phyloP scores from a whole-genome alignment of 345 rosid genomes.

The Hibiscus trionum region DNA sequence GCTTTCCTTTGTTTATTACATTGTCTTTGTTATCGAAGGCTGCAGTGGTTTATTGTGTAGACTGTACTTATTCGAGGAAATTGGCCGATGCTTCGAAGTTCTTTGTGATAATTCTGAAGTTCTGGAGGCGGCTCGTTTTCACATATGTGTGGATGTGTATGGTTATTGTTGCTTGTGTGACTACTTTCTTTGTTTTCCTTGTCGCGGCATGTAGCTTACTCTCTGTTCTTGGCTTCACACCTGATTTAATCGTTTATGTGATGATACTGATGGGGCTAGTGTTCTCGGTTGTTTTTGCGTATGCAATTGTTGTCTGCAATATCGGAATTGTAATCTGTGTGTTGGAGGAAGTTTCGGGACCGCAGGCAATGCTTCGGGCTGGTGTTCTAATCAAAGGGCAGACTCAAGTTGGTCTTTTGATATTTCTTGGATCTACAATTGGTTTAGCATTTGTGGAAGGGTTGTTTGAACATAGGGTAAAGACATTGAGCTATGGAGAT shows the following conservation, averaged over 20 bases:
- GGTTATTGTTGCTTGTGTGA: constrained; percentile 54
- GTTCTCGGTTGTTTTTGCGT: constrained; percentile 80
- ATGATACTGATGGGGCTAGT: constrained; percentile 46
- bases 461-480: constrained; percentile 87
- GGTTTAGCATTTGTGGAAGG: constrained; percentile 75
- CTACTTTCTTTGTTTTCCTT: constrained; percentile 57
- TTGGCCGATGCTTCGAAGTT: constrained; percentile 44
- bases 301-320: constrained; percentile 63
- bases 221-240: constrained; percentile 44
- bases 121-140: constrained; percentile 57
- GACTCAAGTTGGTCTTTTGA: constrained; percentile 82
- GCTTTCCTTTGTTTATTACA: constrained; percentile 72
- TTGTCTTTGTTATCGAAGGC: constrained; percentile 56
- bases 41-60: constrained; percentile 74
- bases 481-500: constrained; percentile 80
- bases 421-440: constrained; percentile 75
- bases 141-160: constrained; percentile 69
- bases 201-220: constrained; percentile 44
- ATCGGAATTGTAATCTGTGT: constrained; percentile 63
- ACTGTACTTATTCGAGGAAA: constrained; percentile 63
- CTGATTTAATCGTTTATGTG: constrained; percentile 48
- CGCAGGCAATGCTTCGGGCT: constrained; percentile 56
- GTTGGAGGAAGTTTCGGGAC: constrained; percentile 83
- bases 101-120: constrained; percentile 31
- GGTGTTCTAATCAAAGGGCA: constrained; percentile 68